Evolutionary conservation across 148 eudicot species (phyloP), one percentile per base, ranked within the genome.

Genomic region (Pouteria glomerata): DNA sequence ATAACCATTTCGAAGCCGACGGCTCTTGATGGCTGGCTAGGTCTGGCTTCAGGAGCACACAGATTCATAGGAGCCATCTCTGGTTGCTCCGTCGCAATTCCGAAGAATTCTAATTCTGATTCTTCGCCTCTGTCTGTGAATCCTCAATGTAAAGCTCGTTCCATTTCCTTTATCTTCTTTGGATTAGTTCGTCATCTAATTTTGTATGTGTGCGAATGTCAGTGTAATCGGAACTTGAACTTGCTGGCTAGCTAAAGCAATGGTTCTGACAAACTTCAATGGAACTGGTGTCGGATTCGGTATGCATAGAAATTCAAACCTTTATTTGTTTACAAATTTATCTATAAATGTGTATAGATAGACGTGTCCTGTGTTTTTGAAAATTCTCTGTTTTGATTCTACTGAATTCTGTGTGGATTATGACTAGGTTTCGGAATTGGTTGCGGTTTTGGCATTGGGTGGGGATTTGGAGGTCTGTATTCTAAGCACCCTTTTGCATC

Each of bases 381-480:
- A n/a, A n/a, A n/a, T 15, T 30, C 8, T 27, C 37, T 27, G 24
- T 52, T 5, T 18, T 67, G 35, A 31, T 42, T 65, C 2, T 34
- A 61, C 2, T 65, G 5, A 24, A 0, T 50, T 64, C 41, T 47
- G 14, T 66, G 10, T 50, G 69, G 18, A 41, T 58, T 64, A 11
- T 55, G 5, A 63, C 29, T 70, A 89, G 93, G 93, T 42, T 83
- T 86, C 35, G 93, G 93, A 19, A 73, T 83, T 57, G 93, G 93
- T 30, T 89, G 93, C 73, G 93, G 93, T 37, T 89, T 89, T 64
- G 93, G 93, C 18, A 74, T 86, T 12, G 93, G 93, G 24, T 89
- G 93, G 93, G 93, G 93, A 18, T 89, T 89, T 41, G 93, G 93
- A 86, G 93, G 93, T 89, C 23, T 64, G 82, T 64, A 75, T 68